phyloP scores from a whole-genome alignment of 164 flowering plant species.

The Amborella trichopoda region DNA sequence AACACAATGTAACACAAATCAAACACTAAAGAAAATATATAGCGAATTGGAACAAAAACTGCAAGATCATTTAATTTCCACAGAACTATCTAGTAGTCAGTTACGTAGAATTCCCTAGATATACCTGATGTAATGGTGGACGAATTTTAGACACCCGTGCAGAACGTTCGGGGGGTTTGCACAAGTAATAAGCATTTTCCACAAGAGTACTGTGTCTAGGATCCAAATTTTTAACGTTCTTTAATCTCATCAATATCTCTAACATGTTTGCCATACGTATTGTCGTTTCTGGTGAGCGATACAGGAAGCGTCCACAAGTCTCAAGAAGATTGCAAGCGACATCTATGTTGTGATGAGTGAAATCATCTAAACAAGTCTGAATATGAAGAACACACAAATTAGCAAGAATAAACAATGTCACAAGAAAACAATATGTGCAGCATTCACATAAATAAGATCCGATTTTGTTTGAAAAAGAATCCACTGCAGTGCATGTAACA shows the following conservation, averaged over 20 bases:
- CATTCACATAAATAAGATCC: too few relatives aligned
- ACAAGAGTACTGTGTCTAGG: slow-evolving; percentile 96
- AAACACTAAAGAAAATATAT: too few relatives aligned
- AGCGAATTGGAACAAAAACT: too few relatives aligned
- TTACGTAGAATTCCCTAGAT: too few relatives aligned
- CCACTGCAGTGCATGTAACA: too few relatives aligned
- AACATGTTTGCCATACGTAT: slow-evolving; percentile 92
- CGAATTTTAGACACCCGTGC: slow-evolving; percentile 88
- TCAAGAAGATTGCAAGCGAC: slow-evolving; percentile 99
- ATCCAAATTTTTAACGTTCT: slow-evolving; percentile 97
- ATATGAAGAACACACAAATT: neutral
- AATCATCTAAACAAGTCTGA: slow-evolving; percentile 97
- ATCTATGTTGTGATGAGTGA: slow-evolving; percentile 95
- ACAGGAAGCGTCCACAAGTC: slow-evolving; percentile 96
- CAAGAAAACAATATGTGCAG: too few relatives aligned
- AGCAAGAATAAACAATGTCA: too few relatives aligned
- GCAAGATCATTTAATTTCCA: too few relatives aligned
- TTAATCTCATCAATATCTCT: slow-evolving; percentile 95
- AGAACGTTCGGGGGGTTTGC: slow-evolving; percentile 98
- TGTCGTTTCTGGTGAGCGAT: slow-evolving; percentile 94
- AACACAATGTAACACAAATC: too few relatives aligned
- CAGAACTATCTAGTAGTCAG: too few relatives aligned
- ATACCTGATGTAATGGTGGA: slow-evolving; percentile 92
- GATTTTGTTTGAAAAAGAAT: too few relatives aligned
- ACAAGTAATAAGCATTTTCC: slow-evolving; percentile 96